Evolutionary conservation across 2,329 filamentous ascomycete species (phyloP).

Genomic region (Cercospora sojina): DNA sequence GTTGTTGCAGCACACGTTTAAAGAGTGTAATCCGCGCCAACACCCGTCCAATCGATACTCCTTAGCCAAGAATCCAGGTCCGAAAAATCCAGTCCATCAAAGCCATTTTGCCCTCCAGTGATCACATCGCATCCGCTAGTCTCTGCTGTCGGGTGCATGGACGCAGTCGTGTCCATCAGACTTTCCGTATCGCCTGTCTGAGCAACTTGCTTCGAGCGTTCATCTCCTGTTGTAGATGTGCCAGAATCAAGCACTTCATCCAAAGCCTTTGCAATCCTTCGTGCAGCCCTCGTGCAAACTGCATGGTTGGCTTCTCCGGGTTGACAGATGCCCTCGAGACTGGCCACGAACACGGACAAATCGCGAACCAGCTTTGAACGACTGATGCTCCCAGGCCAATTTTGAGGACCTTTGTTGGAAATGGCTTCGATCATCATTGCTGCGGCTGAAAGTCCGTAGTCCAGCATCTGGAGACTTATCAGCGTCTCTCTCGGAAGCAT

Average conservation of each 20-base stretch:
- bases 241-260: constrained; percentile 25
- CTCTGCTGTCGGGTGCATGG: not conserved
- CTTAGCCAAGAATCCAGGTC: constrained; percentile 21
- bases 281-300: constrained; percentile 25
- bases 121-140: not conserved
- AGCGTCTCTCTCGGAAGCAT: not conserved
- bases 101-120: not conserved
- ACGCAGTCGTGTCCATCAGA: not conserved
- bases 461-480: constrained; percentile 16
- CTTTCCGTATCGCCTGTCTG: not conserved
- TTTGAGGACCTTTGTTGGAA: not conserved
- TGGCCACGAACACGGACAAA: constrained; percentile 25
- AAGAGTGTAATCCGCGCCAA: constrained; percentile 18
- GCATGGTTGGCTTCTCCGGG: constrained; percentile 25
- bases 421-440: constrained; percentile 21
- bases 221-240: not conserved
- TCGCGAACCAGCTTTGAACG: constrained; percentile 23
- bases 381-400: constrained; percentile 17
- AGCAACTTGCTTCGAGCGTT: not conserved
- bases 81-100: constrained; percentile 16
- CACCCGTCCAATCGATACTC: constrained; percentile 22
- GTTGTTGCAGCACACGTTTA: not conserved
- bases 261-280: constrained; percentile 19
- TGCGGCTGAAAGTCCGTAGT: constrained; percentile 24
- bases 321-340: constrained; percentile 26